A percentile compares a stretch with the other conserved stretches of the same genome.
Conservation (phyloP, 768 basidiomycete genomes). For the Chalciporus pseudorubinellus region DNA sequence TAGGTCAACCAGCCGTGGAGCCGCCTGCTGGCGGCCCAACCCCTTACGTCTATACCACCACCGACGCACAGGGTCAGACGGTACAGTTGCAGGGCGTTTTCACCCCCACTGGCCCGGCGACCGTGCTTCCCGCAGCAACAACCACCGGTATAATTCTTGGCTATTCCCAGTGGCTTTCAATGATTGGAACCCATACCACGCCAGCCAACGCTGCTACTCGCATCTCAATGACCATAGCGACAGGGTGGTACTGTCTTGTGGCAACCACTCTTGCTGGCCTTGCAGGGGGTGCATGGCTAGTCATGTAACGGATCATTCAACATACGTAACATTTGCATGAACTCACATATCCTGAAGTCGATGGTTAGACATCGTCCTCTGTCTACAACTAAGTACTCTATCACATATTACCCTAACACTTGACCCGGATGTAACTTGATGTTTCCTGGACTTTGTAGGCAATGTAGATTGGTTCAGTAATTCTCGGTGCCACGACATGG, state of each 20-base stretch:
- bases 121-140: constrained; percentile 24
- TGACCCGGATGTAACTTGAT: neutral
- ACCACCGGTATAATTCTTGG: constrained; percentile 28
- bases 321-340: constrained; percentile 4
- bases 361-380: neutral
- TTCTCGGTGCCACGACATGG: neutral
- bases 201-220: constrained; percentile 27
- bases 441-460: neutral
- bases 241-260: constrained; percentile 30
- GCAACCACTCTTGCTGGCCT: constrained; percentile 24
- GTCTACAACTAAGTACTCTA: constrained; percentile 14
- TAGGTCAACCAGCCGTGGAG: constrained; percentile 49
- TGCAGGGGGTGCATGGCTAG: constrained; percentile 32
- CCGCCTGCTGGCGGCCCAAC: constrained; percentile 46
- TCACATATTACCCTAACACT: neutral
- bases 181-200: constrained; percentile 31
- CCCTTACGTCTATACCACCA: constrained; percentile 51
- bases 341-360: neutral
- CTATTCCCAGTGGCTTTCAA: constrained; percentile 30
- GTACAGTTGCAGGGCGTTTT: constrained; percentile 23
- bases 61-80: constrained; percentile 30
- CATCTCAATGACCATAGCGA: constrained; percentile 14
- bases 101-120: constrained; percentile 32
- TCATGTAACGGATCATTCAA: constrained; percentile 15
- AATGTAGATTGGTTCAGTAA: neutral